Base-by-base conservation (phyloP, 805 yeast species). In the Pichia membranifaciens region DNA sequence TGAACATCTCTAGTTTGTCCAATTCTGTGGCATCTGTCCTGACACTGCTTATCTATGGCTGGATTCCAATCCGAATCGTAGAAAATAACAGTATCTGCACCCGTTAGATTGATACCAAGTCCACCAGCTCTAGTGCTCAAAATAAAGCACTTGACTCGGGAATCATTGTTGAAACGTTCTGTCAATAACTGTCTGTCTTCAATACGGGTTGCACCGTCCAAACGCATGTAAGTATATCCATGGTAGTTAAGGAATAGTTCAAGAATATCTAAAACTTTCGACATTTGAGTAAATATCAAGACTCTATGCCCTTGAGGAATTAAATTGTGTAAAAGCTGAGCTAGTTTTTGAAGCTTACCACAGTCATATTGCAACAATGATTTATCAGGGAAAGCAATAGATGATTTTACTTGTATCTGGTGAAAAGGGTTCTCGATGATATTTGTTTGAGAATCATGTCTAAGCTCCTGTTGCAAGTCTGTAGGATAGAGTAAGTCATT, bases 41-140 rank as follows among this genome's bases (percentile, higher is more conserved):
- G 99, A 69, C 99, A 93, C 67, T 93, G 99, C 61, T 89, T 88
- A 65, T 93, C 99, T 97, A 93, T 93, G 1, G 98, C 96, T 2
- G 99, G 99, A 62, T 93, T 93, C 99, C 99, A 91, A 67, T 91
- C 99, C 2, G 96, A 88, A 66, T 93, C 99, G 64, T 95, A 93
- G 68, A 93, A 95, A 7, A 93, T 88, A 38, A 93, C 99, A 0
- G 99, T 93, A 60, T 93, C 99, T 0, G 99, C 99, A 61, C 98
- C 99, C 0, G 99, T 93, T 54, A 93, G 70, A 60, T 93, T 93
- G 64, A 93, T 93, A 62, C 99, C 99, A 56, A 95, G 73, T 33
- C 99, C 99, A 65, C 99, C 99, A 2, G 99, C 93, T 67, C 99
- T 79, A 2, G 97, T 88, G 3, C 96, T 88, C 45, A 93, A 66